Evolutionary conservation across 495 filamentous ascomycete genomes (phyloP), one percentile per base, ranked within the genome.

Genomic region (Clohesyomyces aquaticus): DNA sequence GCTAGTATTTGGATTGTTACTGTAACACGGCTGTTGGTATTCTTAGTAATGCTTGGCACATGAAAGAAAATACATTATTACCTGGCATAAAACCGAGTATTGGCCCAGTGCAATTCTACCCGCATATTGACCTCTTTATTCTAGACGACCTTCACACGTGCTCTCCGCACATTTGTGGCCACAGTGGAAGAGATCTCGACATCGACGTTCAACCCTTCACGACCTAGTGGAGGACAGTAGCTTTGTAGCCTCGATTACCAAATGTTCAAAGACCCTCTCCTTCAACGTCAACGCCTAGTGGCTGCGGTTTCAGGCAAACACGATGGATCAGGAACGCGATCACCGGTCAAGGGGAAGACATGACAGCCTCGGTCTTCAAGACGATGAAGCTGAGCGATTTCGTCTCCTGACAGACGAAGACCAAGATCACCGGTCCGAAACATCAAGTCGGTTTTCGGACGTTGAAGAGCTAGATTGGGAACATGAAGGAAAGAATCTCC

Each of bases 391-490:
- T 21, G 61, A 64, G 45, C 53, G 46, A 2, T 21, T 58, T 27
- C 52, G 61, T 25, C 53, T 71, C 41, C 43, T 66, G 22, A 14
- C 6, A 49, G 54, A 49, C 23, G 28, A 59, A 18, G 54, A 48
- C 6, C 28, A 50, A 42, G 28, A 53, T 16, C 32, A 14, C 32
- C 6, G 14, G 6, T 38, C 32, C 6, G 32, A 47, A 54, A 32
- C 38, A 28, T 18, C 1, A 21, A 47, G 43, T 47, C 21, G 21
- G 14, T 41, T 55, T 28, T 64, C 61, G 22, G 53, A 55, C 12
- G 42, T 43, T n/a, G 48, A 60, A 49, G 55, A 60, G 41, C 27
- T 55, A 47, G 55, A 66, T 14, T 60, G 55, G 47, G 49, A 60
- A 14, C 14, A 60, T 21, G 26, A 58, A 4, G 14, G 0, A 4